Percentiles rank a stretch among this genome's conserved stretches.
phyloP scores from a whole-genome alignment of 805 yeast genomes.

The Metschnikowia bowlesiae region DNA sequence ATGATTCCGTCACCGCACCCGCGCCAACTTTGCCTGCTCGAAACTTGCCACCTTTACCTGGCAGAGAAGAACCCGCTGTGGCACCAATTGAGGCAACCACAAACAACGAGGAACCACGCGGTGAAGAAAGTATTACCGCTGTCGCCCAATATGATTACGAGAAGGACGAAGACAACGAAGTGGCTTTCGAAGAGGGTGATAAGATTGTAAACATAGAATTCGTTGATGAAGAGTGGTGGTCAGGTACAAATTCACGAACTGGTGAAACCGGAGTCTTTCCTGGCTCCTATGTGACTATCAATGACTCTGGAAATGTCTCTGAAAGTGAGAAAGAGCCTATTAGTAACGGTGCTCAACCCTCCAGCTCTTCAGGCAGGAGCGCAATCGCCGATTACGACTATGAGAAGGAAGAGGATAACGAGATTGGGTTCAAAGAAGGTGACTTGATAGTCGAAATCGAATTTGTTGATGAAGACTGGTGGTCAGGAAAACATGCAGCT shows the following conservation, averaged over 20 bases:
- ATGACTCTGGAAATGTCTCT: constrained; percentile 10
- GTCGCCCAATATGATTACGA: constrained; percentile 77
- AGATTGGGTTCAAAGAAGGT: constrained; percentile 78
- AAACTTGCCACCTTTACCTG: constrained; percentile 15
- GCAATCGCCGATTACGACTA: constrained; percentile 75
- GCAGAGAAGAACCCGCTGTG: constrained; percentile 2
- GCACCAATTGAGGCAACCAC: not conserved
- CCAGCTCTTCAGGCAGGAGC: constrained; percentile 23
- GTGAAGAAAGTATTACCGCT: constrained; percentile 42
- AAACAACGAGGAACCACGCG: constrained; percentile 1
- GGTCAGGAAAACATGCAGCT: constrained; percentile 72
- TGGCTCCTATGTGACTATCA: constrained; percentile 45
- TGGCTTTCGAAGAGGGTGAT: constrained; percentile 65
- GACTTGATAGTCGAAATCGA: constrained; percentile 79
- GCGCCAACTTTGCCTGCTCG: constrained; percentile 16
- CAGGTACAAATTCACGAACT: constrained; percentile 36
- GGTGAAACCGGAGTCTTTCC: constrained; percentile 56
- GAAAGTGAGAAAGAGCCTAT: constrained; percentile 9
- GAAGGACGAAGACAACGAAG: constrained; percentile 74
- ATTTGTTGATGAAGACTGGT: constrained; percentile 94
- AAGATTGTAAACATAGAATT: constrained; percentile 59
- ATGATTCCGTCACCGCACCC: not conserved
- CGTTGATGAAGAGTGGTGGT: constrained; percentile 75
- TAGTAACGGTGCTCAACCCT: constrained; percentile 13
- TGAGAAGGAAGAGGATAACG: constrained; percentile 91